Evolutionary conservation across 179 eudicot genomes (phyloP).

Genomic region (Pouteria campechiana): DNA sequence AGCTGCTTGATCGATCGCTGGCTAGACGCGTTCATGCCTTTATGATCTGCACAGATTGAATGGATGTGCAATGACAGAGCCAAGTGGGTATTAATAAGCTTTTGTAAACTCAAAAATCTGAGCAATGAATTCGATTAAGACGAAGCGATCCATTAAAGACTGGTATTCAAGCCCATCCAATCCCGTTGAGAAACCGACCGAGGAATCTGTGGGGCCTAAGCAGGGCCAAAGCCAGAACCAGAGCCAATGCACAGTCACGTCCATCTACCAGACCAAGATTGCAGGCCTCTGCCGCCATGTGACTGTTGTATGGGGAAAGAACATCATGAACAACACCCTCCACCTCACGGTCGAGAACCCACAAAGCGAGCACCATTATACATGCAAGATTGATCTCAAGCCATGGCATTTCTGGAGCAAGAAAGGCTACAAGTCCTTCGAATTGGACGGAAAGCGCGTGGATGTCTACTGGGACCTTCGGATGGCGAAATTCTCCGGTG

Average conservation of each 20-base stretch:
- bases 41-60: too few species aligned
- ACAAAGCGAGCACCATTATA: constrained; percentile 19
- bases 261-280: constrained; percentile 45
- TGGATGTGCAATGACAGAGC: too few species aligned
- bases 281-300: constrained; percentile 75
- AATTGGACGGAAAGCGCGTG: constrained; percentile 37
- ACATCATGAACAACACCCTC: constrained; percentile 47
- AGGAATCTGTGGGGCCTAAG: constrained; percentile 30
- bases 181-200: constrained; percentile 6
- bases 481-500: constrained; percentile 51
- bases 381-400: constrained; percentile 77
- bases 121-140: too few species aligned
- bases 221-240: constrained; percentile 39
- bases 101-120: too few species aligned
- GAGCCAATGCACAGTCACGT: constrained; percentile 38
- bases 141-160: too few species aligned
- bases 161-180: too few species aligned
- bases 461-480: constrained; percentile 82
- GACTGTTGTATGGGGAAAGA: constrained; percentile 55
- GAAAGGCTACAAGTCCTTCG: constrained; percentile 62
- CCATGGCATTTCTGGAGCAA: constrained; percentile 95
- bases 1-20: too few species aligned
- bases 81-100: too few species aligned
- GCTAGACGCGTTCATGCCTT: too few species aligned
- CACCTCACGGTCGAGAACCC: constrained; percentile 42